Percentiles rank a stretch among this genome's conserved stretches.
Conservation (phyloP, 768 basidiomycete genomes). For the Punctularia strigosozonata region DNA sequence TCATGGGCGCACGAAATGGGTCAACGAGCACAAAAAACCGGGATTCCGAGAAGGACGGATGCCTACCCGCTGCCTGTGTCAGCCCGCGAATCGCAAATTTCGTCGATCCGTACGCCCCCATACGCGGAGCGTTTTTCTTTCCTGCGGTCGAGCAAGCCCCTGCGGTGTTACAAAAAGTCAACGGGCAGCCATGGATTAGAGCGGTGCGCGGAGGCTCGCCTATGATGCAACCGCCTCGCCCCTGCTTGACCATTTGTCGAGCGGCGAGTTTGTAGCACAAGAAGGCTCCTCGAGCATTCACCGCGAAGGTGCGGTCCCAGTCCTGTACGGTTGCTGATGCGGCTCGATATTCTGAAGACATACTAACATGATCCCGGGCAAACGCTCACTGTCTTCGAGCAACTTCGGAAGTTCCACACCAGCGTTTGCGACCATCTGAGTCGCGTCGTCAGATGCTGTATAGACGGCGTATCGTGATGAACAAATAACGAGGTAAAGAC, state of each 20-base stretch:
- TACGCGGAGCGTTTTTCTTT: neutral
- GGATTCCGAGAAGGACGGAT: neutral
- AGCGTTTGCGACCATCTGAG: slow-evolving; percentile 13
- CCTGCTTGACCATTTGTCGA: slow-evolving; percentile 31
- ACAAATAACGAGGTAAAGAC: too few relatives aligned
- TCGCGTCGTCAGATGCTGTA: neutral
- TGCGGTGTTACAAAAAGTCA: neutral
- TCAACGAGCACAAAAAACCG: too few relatives aligned
- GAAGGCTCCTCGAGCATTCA: slow-evolving; percentile 29
- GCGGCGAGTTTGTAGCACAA: slow-evolving; percentile 32
- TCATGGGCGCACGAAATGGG: neutral
- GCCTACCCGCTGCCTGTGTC: slow-evolving; percentile 13
- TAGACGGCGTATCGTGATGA: neutral
- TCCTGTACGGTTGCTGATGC: slow-evolving; percentile 20
- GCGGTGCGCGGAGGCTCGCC: slow-evolving; percentile 9
- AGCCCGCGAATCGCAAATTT: slow-evolving; percentile 19
- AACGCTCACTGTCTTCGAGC: neutral
- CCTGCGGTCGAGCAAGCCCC: neutral
- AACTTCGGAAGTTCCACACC: slow-evolving; percentile 4
- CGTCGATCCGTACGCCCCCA: slow-evolving; percentile 15
- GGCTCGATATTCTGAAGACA: neutral
- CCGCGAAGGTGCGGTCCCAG: slow-evolving; percentile 19
- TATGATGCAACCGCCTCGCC: slow-evolving; percentile 28
- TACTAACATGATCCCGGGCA: neutral
- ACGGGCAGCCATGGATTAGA: neutral